These are phyloP conservation scores for Ogataea zsoltii DNA, from an alignment of 805 yeast species.

Conservation along the genomic window DNA sequence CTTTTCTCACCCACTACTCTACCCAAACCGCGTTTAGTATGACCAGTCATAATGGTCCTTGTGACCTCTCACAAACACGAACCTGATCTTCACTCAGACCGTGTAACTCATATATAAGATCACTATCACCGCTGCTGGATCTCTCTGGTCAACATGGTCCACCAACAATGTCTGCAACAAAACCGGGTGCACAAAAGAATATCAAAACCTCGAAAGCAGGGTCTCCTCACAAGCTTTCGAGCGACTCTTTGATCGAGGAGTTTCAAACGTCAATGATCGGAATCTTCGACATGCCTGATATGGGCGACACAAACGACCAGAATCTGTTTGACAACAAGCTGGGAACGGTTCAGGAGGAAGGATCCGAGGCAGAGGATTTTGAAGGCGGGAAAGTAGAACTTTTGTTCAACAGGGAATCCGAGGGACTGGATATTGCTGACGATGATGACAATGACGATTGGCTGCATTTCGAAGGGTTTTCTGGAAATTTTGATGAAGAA, in stretches of 20 bases:
- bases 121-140: too few relatives aligned
- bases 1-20: too few relatives aligned
- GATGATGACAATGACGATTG: neutral
- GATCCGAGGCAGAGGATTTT: constrained; percentile 12
- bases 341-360: constrained; percentile 7
- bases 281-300: constrained; percentile 16
- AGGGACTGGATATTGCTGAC: constrained; percentile 15
- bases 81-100: neutral
- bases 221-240: constrained; percentile 15
- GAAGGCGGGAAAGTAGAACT: constrained; percentile 21
- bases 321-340: neutral
- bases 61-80: neutral
- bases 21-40: too few relatives aligned
- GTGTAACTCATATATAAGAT: neutral
- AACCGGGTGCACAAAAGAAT: too few relatives aligned
- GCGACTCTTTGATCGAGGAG: constrained; percentile 17
- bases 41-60: too few relatives aligned
- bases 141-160: neutral
- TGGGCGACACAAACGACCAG: neutral
- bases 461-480: constrained; percentile 14
- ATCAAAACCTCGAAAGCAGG: constrained; percentile 11
- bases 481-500: constrained; percentile 7
- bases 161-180: neutral
- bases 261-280: constrained; percentile 16
- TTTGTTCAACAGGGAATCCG: constrained; percentile 18